Evolutionary conservation across 2,329 filamentous ascomycete genomes (phyloP).

Genomic region (Metarhizium sp.): DNA sequence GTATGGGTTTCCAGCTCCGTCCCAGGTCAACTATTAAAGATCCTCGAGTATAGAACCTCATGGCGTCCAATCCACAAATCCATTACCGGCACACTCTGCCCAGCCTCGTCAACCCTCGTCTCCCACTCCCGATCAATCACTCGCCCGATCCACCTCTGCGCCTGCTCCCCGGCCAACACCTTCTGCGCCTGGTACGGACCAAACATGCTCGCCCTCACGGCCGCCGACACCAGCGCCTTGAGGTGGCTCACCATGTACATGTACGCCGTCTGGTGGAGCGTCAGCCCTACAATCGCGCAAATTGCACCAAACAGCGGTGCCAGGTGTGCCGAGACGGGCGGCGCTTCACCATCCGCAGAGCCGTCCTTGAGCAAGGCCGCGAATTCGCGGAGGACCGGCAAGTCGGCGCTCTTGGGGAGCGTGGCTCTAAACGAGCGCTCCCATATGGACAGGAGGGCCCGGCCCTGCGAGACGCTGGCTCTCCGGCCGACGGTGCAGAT

Average conservation of each 20-base stretch:
- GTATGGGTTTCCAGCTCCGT: neutral
- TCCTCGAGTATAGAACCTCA: slow-evolving; percentile 74
- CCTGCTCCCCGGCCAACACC: slow-evolving; percentile 51
- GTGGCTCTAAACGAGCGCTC: slow-evolving; percentile 54
- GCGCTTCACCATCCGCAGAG: slow-evolving; percentile 21
- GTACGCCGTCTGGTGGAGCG: slow-evolving; percentile 56
- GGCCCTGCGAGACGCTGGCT: slow-evolving; percentile 66
- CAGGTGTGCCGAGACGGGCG: slow-evolving; percentile 52
- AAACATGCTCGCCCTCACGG: slow-evolving; percentile 66
- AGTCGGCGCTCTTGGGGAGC: slow-evolving; percentile 17
- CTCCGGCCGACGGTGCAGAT: slow-evolving; percentile 71
- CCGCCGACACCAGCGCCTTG: slow-evolving; percentile 67
- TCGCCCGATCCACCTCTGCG: slow-evolving; percentile 47
- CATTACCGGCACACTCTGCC: slow-evolving; percentile 67
- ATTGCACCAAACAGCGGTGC: slow-evolving; percentile 63
- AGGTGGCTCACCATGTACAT: slow-evolving; percentile 69
- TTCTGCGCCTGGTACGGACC: slow-evolving; percentile 74
- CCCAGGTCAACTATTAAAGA: slow-evolving; percentile 64
- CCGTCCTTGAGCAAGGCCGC: slow-evolving; percentile 23
- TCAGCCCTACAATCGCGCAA: slow-evolving; percentile 50
- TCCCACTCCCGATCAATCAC: slow-evolving; percentile 53
- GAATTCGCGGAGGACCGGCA: slow-evolving; percentile 25
- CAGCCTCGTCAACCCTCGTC: slow-evolving; percentile 53
- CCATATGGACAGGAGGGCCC: slow-evolving; percentile 68
- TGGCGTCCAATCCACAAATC: slow-evolving; percentile 79